Evolutionary conservation across 179 eudicot species (phyloP).

Genomic region (Amaranthus tricolor): DNA sequence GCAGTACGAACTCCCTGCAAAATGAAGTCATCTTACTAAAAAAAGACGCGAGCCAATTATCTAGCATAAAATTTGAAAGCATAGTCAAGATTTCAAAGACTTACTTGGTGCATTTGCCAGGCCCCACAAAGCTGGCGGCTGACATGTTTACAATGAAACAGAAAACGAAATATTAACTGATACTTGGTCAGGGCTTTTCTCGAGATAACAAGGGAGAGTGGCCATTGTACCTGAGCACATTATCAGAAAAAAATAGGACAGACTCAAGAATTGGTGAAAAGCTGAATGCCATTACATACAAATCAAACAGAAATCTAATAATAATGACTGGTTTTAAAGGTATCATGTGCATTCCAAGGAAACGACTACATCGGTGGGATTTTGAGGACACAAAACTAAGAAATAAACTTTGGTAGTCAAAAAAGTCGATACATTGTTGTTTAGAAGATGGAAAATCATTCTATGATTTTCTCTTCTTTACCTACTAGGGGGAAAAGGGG

Average conservation of each 20-base stretch:
- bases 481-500: no score
- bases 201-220: constrained; percentile 92
- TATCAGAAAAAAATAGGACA: constrained; percentile 7
- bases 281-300: constrained; percentile 3
- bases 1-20: constrained; percentile 84
- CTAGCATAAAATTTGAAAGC: background rate
- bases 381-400: no score
- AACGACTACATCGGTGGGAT: no score
- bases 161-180: constrained; percentile 86
- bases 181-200: constrained; percentile 90
- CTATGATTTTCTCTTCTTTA: no score
- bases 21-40: constrained; percentile 20
- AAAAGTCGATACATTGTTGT: no score
- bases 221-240: constrained; percentile 82
- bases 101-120: constrained; percentile 98
- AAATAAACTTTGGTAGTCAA: no score
- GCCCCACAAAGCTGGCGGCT: constrained; percentile 96
- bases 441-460: no score
- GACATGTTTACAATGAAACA: constrained; percentile 96
- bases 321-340: background rate
- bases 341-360: background rate
- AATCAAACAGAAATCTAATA: background rate
- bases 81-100: constrained; percentile 22
- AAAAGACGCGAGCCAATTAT: constrained; percentile 11
- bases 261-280: background rate